phyloP scores from a whole-genome alignment of 768 basidiomycete genomes.

The Mycena galopus region DNA sequence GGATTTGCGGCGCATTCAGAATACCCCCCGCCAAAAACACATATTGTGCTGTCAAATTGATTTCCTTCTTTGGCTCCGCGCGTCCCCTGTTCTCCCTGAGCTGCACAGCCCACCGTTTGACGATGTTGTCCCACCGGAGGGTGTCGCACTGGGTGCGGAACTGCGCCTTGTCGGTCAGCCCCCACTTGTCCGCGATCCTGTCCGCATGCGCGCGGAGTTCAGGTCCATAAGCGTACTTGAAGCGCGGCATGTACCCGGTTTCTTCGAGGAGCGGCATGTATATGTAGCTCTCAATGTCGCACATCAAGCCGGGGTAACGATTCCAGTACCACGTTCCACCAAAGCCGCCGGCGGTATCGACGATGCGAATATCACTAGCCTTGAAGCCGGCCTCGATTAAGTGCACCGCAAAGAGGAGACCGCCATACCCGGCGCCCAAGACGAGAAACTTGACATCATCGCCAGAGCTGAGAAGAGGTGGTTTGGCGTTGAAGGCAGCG shows the following conservation, averaged over 20 bases:
- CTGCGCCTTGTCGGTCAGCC: conserved; percentile 25
- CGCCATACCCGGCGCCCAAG: conserved; percentile 23
- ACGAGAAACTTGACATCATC: conserved; percentile 23
- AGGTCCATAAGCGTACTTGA: conserved; percentile 34
- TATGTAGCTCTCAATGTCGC: conserved; percentile 38
- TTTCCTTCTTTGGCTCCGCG: neutral
- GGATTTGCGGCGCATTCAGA: conserved; percentile 28
- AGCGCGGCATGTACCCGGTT: conserved; percentile 34
- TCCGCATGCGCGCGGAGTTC: conserved; percentile 35
- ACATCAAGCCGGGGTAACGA: conserved; percentile 39
- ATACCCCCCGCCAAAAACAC: conserved; percentile 6
- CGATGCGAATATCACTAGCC: conserved; percentile 25
- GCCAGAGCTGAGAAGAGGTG: conserved; percentile 20
- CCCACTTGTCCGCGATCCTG: conserved; percentile 34
- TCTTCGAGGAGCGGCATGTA: conserved; percentile 40
- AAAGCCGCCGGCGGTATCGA: conserved; percentile 35
- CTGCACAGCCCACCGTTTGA: conserved; percentile 12
- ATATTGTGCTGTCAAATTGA: neutral
- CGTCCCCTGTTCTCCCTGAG: conserved; percentile 14
- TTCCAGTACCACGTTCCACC: conserved; percentile 41
- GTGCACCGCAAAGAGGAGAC: conserved; percentile 21
- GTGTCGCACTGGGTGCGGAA: conserved; percentile 18
- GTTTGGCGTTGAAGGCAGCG: conserved; percentile 15
- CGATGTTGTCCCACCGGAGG: conserved; percentile 13
- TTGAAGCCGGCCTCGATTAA: conserved; percentile 33